phyloP scores from a whole-genome alignment of 345 rosid species.

The Hibiscus mutabilis region DNA sequence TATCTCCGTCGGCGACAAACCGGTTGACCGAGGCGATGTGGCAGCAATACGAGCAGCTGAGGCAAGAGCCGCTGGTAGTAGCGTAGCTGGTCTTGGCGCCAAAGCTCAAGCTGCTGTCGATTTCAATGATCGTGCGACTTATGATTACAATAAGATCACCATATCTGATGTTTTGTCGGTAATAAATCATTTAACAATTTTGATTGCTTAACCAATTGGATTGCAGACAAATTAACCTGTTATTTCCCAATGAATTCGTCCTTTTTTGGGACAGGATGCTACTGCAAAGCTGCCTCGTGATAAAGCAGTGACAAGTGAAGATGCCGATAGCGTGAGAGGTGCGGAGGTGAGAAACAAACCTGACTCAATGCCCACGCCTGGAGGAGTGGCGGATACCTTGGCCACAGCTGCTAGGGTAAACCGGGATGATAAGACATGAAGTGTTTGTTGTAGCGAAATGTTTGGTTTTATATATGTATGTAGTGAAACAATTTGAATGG shows the following conservation, averaged over 20 bases:
- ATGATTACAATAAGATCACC: conserved; percentile 30
- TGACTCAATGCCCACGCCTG: conserved; percentile 35
- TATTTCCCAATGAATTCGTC: too few relatives aligned
- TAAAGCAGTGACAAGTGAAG: conserved; percentile 42
- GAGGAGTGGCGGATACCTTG: conserved; percentile 49
- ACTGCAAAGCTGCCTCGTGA: conserved; percentile 31
- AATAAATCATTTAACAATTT: neutral
- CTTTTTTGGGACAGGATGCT: conserved; percentile 31
- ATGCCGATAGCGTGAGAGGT: conserved; percentile 40
- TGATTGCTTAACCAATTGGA: too few relatives aligned
- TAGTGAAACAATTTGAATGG: neutral
- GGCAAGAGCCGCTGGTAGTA: conserved; percentile 32
- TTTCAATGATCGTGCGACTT: conserved; percentile 19
- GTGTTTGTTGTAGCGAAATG: neutral
- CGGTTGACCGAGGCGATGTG: conserved; percentile 45
- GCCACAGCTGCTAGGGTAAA: conserved; percentile 49
- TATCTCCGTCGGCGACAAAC: conserved; percentile 36
- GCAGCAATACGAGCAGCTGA: conserved; percentile 52
- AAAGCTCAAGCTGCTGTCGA: conserved; percentile 42
- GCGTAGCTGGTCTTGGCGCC: conserved; percentile 28
- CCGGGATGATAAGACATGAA: conserved; percentile 14
- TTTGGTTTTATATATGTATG: neutral
- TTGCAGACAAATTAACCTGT: neutral
- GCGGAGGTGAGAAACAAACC: conserved; percentile 42
- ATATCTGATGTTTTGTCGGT: conserved; percentile 39